Conservation (phyloP, 805 yeast genomes). For the Kodamaea sagamina region DNA sequence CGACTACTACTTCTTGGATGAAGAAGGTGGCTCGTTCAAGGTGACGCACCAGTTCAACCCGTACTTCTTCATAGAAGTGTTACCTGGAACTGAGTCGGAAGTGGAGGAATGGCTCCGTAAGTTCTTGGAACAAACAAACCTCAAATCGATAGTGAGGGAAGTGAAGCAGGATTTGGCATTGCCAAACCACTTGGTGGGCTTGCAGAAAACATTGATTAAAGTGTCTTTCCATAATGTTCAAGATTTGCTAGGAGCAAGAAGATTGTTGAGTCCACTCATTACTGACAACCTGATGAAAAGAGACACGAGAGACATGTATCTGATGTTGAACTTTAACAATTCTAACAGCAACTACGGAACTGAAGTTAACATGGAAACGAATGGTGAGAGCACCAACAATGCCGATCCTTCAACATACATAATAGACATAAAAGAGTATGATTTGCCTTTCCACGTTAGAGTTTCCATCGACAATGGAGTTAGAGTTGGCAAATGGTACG, state of each 20-base stretch:
- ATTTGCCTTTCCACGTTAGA: conserved; percentile 94
- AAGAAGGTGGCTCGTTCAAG: conserved; percentile 95
- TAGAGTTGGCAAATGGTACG: conserved; percentile 96
- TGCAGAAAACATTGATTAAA: conserved; percentile 62
- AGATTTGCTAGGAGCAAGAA: conserved; percentile 75
- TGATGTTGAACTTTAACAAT: conserved; percentile 49
- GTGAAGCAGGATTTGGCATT: conserved; percentile 77
- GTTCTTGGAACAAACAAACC: conserved; percentile 55
- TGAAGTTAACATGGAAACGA: conserved; percentile 28
- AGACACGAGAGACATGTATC: conserved; percentile 68
- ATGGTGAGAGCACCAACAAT: conserved; percentile 22
- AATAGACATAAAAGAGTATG: conserved; percentile 87
- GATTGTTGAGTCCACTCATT: conserved; percentile 67
- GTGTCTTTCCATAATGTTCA: conserved; percentile 71
- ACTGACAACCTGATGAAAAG: conserved; percentile 62
- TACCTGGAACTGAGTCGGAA: conserved; percentile 64
- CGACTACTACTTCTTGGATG: conserved; percentile 91
- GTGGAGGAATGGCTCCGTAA: conserved; percentile 83
- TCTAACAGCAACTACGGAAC: conserved; percentile 22
- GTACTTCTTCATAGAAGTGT: conserved; percentile 72
- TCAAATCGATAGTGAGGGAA: conserved; percentile 58
- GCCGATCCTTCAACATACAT: conserved; percentile 64
- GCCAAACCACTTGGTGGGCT: conserved; percentile 86
- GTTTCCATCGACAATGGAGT: conserved; percentile 88
- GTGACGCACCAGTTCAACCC: conserved; percentile 84